Evolutionary conservation across 805 yeast genomes (phyloP), one percentile per base, ranked within the genome.

Genomic region (Tanozyma kutaoensis): DNA sequence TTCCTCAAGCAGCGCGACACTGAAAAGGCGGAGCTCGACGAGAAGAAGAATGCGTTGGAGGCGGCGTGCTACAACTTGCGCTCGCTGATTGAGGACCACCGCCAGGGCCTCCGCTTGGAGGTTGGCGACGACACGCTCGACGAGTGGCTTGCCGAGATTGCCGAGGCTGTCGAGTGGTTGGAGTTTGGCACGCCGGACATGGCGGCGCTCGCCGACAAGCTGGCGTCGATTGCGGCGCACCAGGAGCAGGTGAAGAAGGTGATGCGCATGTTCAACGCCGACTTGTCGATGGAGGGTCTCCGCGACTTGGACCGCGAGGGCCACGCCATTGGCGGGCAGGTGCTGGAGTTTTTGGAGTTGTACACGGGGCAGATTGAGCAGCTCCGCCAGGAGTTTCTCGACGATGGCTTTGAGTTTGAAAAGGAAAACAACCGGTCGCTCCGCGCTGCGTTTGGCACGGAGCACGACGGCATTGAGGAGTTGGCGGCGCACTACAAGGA

Each of bases 61-160:
- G 64, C 73, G 13, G 53, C 67, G n/a, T 57, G 85, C 28, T 86
- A 88, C 53, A 65, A 64, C 31, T 59, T 81, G 17, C 70, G 93
- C 31, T 60, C 67, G 8, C 62, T 55, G 28, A 40, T 81, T 12
- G 77, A 70, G 12, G 71, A 70, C 18, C 65, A 36, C 0, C 7
- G 7, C 7, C 17, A 15, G 17, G 5, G 5, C 7, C 36, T 58
- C 12, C 26, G 30, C 6, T 48, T 48, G 9, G 63, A 58, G 24
- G 56, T 65, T 0, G 69, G 70, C 7, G 42, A 48, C 4, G 39
- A 46, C 0, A 52, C 59, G 21, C 33, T 69, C 5, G 61, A 55
- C 4, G 38, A 46, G 17, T 15, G 35, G 29, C 31, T 38, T 16
- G 20, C 28, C 0, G 34, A 55, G 5, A 67, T 76, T 4, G 30